Evolutionary conservation across 2,329 filamentous ascomycete species (phyloP), one percentile per base, ranked within the genome.

Genomic region (Fusarium secorum): DNA sequence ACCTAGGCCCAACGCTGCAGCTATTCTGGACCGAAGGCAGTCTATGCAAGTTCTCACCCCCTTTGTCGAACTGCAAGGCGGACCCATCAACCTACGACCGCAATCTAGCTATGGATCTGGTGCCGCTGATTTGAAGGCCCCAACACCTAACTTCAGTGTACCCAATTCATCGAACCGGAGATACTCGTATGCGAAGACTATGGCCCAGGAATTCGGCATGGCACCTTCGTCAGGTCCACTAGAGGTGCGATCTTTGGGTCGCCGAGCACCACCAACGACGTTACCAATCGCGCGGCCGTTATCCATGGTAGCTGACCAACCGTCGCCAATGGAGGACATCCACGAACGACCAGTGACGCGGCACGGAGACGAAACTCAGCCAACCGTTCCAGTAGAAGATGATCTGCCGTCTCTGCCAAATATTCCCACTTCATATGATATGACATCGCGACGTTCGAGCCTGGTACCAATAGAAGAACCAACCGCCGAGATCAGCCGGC

Each of bases 241-340:
- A 24, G 74, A 71, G 48, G 66, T 67, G n/a, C 72, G 58, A 11
- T 63, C 68, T 20, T 39, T 68, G 33, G 58, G 67, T 32, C 75
- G 75, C n/a, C 75, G 74, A 57, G 49, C 65, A 44, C 71, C 85
- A 4, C 85, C 86, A 4, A 83, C 85, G 3, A 80, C 83, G 1
- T 77, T 88, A 41, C 78, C 82, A 30, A 82, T 85, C 64, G 83
- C 86, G 4, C 82, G 86, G 10, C 85, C 86, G 4, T 77, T 89
- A 14, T 89, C 87, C 3, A 83, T 87, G 49, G 86, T 89, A 5
- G 78, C 84, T 55, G 87, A 89, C 63, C 83, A 87, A 48, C 85
- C 86, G 1, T 87, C 86, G 1, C 75, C 75, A 5, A 70, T 76
- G 73, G 73, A 75, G 20, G 75, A 75, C 14, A 64, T 75, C 15